Percentiles rank a stretch among this genome's conserved stretches.
phyloP scores from a whole-genome alignment of 208 protist species.

The Acanthamoeba castellanii region DNA sequence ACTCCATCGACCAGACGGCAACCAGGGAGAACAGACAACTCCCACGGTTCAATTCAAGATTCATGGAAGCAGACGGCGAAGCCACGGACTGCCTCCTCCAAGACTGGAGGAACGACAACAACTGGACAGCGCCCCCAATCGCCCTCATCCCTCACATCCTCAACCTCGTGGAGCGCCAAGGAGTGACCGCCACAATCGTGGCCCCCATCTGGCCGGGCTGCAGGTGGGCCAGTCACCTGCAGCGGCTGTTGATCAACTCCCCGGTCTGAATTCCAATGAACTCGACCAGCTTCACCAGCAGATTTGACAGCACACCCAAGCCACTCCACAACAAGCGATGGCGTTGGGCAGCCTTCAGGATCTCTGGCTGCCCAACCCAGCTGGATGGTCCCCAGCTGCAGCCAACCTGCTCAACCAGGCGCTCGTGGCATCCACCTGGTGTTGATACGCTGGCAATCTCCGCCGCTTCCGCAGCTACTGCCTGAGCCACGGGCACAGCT shows the following conservation, averaged over 20 bases:
- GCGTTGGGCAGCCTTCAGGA: too few relatives aligned
- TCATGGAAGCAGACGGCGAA: neutral
- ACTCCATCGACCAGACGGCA: neutral
- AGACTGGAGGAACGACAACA: neutral
- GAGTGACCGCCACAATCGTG: neutral
- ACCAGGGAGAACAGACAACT: neutral
- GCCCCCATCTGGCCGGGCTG: too few relatives aligned
- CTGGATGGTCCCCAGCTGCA: too few relatives aligned
- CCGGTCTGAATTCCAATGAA: neutral
- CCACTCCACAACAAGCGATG: neutral
- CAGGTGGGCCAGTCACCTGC: neutral
- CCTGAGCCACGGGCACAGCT: too few relatives aligned
- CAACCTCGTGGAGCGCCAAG: neutral
- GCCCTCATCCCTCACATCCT: neutral
- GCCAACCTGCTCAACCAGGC: too few relatives aligned
- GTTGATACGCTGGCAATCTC: too few relatives aligned
- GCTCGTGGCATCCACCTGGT: too few relatives aligned
- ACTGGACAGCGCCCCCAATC: neutral
- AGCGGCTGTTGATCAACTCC: neutral
- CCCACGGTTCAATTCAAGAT: slow-evolving; percentile 11
- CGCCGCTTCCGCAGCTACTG: too few relatives aligned
- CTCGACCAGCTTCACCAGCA: neutral
- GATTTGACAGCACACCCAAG: neutral
- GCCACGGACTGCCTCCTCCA: neutral
- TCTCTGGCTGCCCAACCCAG: too few relatives aligned